Percentiles rank a stretch among this genome's conserved stretches.
phyloP scores from a whole-genome alignment of 768 basidiomycete genomes.

The Auriscalpium vulgare region DNA sequence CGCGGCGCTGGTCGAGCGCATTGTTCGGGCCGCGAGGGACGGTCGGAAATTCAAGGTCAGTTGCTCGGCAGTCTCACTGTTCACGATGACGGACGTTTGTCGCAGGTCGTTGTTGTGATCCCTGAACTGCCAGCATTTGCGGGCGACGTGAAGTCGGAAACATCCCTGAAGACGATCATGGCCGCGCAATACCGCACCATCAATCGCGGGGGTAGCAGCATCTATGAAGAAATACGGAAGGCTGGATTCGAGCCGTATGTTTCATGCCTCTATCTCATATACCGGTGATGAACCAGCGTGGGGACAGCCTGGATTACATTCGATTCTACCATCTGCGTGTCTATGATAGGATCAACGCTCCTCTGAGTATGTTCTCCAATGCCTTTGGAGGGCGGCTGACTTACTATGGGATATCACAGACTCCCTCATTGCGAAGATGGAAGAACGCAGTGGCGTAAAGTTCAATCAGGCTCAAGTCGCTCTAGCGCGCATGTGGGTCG shows the following conservation, averaged over 20 bases:
- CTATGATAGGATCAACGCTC: conserved; percentile 87
- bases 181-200: conserved; percentile 84
- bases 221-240: conserved; percentile 74
- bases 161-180: conserved; percentile 73
- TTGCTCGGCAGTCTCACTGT: not conserved
- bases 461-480: conserved; percentile 88
- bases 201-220: conserved; percentile 80
- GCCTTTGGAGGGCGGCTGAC: no score
- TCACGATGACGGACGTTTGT: not conserved
- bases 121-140: conserved; percentile 91
- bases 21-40: conserved; percentile 67
- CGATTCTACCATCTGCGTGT: conserved; percentile 88
- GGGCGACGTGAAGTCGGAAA: conserved; percentile 66
- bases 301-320: conserved; percentile 67
- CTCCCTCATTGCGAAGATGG: conserved; percentile 58
- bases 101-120: conserved; percentile 74
- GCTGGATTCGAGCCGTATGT: conserved; percentile 75
- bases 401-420: conserved; percentile 14
- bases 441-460: conserved; percentile 63
- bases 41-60: conserved; percentile 71
- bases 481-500: conserved; percentile 69
- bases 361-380: conserved; percentile 37
- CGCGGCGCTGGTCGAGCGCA: conserved; percentile 72
- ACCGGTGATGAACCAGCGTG: not conserved
- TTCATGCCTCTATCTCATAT: not conserved